These are phyloP conservation scores for Terfezia boudieri DNA, from an alignment of 495 filamentous ascomycete genomes.

Conservation along the genomic window DNA sequence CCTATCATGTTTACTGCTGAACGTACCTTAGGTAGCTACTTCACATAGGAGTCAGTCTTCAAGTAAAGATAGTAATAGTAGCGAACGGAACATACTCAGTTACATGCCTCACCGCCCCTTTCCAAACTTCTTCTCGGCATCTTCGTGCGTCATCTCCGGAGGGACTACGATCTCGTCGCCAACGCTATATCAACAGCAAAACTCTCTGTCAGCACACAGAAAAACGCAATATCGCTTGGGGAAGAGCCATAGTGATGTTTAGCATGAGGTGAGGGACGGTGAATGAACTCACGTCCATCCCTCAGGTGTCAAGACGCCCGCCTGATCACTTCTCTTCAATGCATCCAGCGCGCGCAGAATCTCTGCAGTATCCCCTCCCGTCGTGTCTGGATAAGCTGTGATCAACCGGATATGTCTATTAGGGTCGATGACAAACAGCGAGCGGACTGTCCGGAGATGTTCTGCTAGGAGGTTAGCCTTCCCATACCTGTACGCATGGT, in stretches of 20 bases:
- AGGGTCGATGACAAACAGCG: constrained; percentile 49
- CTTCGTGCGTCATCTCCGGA: constrained; percentile 26
- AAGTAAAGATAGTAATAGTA: no score
- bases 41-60: no score
- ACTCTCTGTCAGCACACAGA: constrained; percentile 23
- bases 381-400: constrained; percentile 45
- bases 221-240: no score
- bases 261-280: no score
- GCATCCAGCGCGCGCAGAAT: constrained; percentile 43
- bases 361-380: constrained; percentile 41
- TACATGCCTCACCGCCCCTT: constrained; percentile 9
- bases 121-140: constrained; percentile 45
- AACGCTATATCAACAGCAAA: constrained; percentile 5
- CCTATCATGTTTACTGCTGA: no score
- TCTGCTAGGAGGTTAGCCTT: no score
- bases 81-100: no score
- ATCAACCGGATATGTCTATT: constrained; percentile 39
- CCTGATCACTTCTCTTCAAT: constrained; percentile 39
- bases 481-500: no score
- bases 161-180: constrained; percentile 50
- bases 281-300: constrained; percentile 11
- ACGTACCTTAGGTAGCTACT: no score
- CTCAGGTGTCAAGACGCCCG: constrained; percentile 41
- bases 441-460: constrained; percentile 23
- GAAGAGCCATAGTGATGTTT: no score